phyloP scores from a whole-genome alignment of 768 basidiomycete species.

The Kwoniella botswanensis region DNA sequence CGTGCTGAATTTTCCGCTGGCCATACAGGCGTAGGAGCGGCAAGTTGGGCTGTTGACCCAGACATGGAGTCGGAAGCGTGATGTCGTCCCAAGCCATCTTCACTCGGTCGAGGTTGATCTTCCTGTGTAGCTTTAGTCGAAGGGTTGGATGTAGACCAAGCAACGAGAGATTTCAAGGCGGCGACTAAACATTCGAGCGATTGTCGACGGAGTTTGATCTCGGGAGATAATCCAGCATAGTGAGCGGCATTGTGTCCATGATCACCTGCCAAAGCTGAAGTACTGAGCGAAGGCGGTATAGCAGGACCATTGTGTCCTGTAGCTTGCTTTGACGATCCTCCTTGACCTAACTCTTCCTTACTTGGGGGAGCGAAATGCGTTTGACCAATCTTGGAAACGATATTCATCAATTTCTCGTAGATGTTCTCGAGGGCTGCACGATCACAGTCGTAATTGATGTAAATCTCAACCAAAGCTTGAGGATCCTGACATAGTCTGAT shows the following conservation, averaged over 20 bases:
- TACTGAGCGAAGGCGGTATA: slow-evolving; percentile 70
- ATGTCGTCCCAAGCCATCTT: slow-evolving; percentile 36
- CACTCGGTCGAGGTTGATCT: slow-evolving; percentile 34
- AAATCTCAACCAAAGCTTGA: slow-evolving; percentile 95
- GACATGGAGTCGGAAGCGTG: slow-evolving; percentile 23
- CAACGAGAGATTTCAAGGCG: slow-evolving; percentile 84
- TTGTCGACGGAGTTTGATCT: slow-evolving; percentile 82
- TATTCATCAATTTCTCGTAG: slow-evolving; percentile 96
- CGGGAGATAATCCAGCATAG: slow-evolving; percentile 65
- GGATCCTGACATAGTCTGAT: slow-evolving; percentile 91
- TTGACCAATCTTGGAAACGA: slow-evolving; percentile 88
- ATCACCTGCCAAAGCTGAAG: slow-evolving; percentile 58
- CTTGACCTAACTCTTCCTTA: slow-evolving; percentile 52
- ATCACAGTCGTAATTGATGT: slow-evolving; percentile 99
- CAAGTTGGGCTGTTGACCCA: slow-evolving; percentile 37
- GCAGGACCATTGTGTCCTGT: slow-evolving; percentile 59
- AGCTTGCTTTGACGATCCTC: slow-evolving; percentile 44
- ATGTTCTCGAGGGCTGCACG: slow-evolving; percentile 93
- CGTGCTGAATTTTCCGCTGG: slow-evolving; percentile 27
- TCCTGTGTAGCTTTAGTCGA: slow-evolving; percentile 29
- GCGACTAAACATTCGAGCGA: slow-evolving; percentile 92
- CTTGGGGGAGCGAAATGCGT: slow-evolving; percentile 60
- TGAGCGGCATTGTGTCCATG: slow-evolving; percentile 68
- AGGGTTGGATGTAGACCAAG: slow-evolving; percentile 72
- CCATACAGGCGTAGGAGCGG: slow-evolving; percentile 44